Conservation (phyloP, 495 filamentous ascomycete species). For the Penicillium angulare region DNA sequence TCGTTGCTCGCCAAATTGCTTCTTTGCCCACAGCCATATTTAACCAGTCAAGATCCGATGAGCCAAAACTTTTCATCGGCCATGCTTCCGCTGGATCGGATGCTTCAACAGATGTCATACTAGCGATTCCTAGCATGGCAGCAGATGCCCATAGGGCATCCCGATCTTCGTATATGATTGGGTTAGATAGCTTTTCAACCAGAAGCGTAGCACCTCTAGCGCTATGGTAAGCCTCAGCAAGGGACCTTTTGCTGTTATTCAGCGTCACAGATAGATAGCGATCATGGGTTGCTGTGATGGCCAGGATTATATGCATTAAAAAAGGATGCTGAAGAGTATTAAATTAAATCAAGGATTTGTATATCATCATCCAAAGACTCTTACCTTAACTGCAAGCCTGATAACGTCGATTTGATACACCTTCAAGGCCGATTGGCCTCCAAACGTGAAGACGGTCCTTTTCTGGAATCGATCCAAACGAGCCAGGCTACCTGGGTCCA, state of each 20-base stretch:
- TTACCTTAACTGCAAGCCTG: slow-evolving; percentile 14
- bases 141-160: slow-evolving; percentile 45
- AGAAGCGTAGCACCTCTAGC: slow-evolving; percentile 31
- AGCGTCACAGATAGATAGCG: slow-evolving; percentile 18
- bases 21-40: slow-evolving; percentile 32
- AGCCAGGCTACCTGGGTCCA: slow-evolving; percentile 23
- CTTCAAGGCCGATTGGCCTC: slow-evolving; percentile 9
- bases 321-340: slow-evolving; percentile 30
- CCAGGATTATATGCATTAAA: slow-evolving; percentile 40
- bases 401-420: slow-evolving; percentile 14
- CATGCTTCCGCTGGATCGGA: slow-evolving; percentile 26
- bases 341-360: not conserved
- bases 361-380: not conserved
- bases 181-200: slow-evolving; percentile 22
- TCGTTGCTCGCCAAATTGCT: slow-evolving; percentile 29
- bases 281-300: slow-evolving; percentile 35
- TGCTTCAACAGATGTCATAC: slow-evolving; percentile 32
- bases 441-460: slow-evolving; percentile 28
- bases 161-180: slow-evolving; percentile 29
- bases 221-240: slow-evolving; percentile 34
- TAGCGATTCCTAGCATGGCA: slow-evolving; percentile 32
- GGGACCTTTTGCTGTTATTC: slow-evolving; percentile 10
- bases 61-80: slow-evolving; percentile 31
- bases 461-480: slow-evolving; percentile 29
- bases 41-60: slow-evolving; percentile 35